phyloP scores from a whole-genome alignment of 208 protist species.

The Acanthamoeba triangularis region DNA sequence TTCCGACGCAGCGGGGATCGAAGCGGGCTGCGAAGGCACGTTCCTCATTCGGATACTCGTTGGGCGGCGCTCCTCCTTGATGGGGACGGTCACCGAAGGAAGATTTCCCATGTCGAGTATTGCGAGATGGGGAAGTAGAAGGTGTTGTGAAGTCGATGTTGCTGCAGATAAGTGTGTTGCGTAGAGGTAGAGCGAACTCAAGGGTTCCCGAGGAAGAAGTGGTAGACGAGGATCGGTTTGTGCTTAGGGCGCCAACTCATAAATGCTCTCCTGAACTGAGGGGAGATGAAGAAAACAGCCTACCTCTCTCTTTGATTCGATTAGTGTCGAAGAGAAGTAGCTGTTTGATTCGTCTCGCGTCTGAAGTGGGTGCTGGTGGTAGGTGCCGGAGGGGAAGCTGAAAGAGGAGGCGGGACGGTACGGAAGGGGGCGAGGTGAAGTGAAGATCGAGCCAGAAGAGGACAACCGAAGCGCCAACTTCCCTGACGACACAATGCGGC shows the following conservation, averaged over 20 bases:
- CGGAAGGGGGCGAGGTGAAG: neutral
- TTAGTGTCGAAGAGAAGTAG: neutral
- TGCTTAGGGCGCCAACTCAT: slow-evolving; percentile 54
- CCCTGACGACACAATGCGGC: no score
- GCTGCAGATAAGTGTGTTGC: neutral
- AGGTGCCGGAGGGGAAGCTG: neutral
- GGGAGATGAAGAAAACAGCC: slow-evolving; percentile 19
- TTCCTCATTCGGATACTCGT: neutral
- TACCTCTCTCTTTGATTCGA: neutral
- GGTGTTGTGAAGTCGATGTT: neutral
- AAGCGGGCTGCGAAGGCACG: neutral
- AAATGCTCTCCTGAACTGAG: slow-evolving; percentile 1
- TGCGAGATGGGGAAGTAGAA: neutral
- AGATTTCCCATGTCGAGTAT: slow-evolving; percentile 28
- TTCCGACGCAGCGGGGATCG: neutral
- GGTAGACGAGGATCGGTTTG: slow-evolving; percentile 52
- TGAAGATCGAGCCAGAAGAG: no score
- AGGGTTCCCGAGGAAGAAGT: slow-evolving; percentile 63
- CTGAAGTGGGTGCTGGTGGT: neutral
- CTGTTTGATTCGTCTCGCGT: slow-evolving; percentile 9
- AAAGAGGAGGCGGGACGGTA: neutral
- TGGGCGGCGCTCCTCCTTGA: slow-evolving; percentile 15
- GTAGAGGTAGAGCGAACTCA: neutral
- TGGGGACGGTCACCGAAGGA: slow-evolving; percentile 24
- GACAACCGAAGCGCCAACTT: no score